Evolutionary conservation across 805 yeast species (phyloP).

Genomic region (Phaffomyces opuntiae): DNA sequence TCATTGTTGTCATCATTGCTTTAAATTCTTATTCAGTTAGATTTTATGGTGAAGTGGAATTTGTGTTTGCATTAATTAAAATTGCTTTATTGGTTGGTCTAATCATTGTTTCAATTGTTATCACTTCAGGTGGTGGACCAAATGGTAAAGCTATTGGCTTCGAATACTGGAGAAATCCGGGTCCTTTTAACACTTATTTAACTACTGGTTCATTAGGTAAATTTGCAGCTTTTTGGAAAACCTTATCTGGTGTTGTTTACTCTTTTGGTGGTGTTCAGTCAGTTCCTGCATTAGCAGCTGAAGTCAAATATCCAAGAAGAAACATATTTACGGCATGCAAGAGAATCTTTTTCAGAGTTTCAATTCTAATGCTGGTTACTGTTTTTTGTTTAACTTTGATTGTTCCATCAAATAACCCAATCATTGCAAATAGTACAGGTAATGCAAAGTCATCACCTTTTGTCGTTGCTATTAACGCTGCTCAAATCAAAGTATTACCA

Average conservation of each 20-base stretch:
- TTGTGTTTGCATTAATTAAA: conserved; percentile 55
- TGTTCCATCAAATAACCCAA: conserved; percentile 24
- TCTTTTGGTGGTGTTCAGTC: conserved; percentile 36
- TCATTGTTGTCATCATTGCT: conserved; percentile 29
- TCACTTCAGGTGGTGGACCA: conserved; percentile 61
- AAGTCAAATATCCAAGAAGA: conserved; percentile 29
- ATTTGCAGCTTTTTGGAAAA: conserved; percentile 27
- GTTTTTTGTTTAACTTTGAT: conserved; percentile 28
- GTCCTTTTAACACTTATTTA: conserved; percentile 10
- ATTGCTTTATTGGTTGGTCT: conserved; percentile 54
- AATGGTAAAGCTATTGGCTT: conserved; percentile 28
- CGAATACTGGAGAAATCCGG: conserved; percentile 24
- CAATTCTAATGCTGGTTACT: conserved; percentile 23
- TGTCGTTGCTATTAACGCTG: conserved; percentile 40
- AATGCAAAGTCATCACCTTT: conserved; percentile 30
- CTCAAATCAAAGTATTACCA: conserved; percentile 31
- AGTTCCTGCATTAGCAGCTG: conserved; percentile 39
- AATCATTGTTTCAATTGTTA: conserved; percentile 44
- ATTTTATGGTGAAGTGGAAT: conserved; percentile 43
- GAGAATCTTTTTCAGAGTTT: conserved; percentile 25
- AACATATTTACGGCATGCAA: conserved; percentile 27
- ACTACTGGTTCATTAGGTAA: conserved; percentile 18
- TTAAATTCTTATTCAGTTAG: conserved; percentile 31
- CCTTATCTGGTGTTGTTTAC: conserved; percentile 33
- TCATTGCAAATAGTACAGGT: conserved; percentile 25